phyloP scores from a whole-genome alignment of 2,329 filamentous ascomycete species.

The Parascedosporium putredinis region DNA sequence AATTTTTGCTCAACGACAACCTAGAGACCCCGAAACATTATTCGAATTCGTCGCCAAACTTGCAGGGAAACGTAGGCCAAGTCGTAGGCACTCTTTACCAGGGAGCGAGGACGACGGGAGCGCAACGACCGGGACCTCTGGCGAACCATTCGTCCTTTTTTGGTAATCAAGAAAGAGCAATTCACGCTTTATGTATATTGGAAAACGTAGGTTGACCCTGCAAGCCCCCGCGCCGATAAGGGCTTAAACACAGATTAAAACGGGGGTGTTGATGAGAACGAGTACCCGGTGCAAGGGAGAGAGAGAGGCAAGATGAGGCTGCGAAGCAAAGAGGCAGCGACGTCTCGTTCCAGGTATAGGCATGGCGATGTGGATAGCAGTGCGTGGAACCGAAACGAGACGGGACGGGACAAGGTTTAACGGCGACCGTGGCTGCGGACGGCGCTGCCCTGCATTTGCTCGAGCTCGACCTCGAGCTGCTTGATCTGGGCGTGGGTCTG shows the following conservation, averaged over 20 bases:
- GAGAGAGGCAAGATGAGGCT: neutral
- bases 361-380: neutral
- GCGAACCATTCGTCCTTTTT: neutral
- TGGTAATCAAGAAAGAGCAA: neutral
- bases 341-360: neutral
- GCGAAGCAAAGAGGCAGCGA: too few species aligned
- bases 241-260: neutral
- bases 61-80: too few species aligned
- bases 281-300: neutral
- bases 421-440: conserved; percentile 88
- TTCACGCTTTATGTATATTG: neutral
- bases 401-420: conserved; percentile 38
- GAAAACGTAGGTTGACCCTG: neutral
- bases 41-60: too few species aligned
- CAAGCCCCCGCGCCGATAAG: neutral
- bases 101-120: too few species aligned
- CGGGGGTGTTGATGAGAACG: neutral
- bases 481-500: conserved; percentile 93
- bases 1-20: too few species aligned
- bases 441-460: conserved; percentile 81
- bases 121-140: neutral
- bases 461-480: conserved; percentile 83
- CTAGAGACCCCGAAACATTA: too few species aligned
- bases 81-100: too few species aligned
- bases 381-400: neutral